Percentiles rank a stretch among this genome's conserved stretches.
These are phyloP conservation scores for Trichoderma virens DNA, from an alignment of 495 filamentous ascomycete species.

Conservation along the genomic window DNA sequence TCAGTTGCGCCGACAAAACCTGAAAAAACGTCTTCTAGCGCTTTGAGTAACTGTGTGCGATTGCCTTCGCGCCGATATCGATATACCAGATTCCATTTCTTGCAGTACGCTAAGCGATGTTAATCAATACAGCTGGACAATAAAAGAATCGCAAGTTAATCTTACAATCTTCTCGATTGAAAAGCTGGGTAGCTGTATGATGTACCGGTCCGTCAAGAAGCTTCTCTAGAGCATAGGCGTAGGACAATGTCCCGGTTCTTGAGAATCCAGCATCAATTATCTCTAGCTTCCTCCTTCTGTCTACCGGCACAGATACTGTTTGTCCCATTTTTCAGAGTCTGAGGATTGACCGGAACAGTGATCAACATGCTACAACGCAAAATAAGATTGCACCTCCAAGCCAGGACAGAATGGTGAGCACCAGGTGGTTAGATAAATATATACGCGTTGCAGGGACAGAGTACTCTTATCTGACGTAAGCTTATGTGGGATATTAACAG, in stretches of 20 bases:
- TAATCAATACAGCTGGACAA: not conserved
- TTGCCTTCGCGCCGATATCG: slow-evolving; percentile 17
- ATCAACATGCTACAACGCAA: no score
- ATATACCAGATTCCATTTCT: slow-evolving; percentile 3
- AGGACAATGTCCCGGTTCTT: slow-evolving; percentile 43
- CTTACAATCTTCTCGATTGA: slow-evolving; percentile 23
- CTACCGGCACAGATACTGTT: slow-evolving; percentile 24
- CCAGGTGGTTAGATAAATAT: no score
- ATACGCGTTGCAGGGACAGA: no score
- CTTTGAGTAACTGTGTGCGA: slow-evolving; percentile 16
- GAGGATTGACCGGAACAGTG: no score
- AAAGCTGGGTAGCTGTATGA: slow-evolving; percentile 28
- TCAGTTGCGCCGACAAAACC: slow-evolving; percentile 31
- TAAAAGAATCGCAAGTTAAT: not conserved
- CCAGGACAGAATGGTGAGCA: no score
- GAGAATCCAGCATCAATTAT: slow-evolving; percentile 45
- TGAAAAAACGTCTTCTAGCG: slow-evolving; percentile 19
- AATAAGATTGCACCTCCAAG: no score
- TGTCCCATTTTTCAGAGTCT: slow-evolving; percentile 19
- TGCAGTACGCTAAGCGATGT: not conserved
- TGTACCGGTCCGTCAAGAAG: slow-evolving; percentile 35
- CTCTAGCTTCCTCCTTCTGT: slow-evolving; percentile 25
- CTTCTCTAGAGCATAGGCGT: slow-evolving; percentile 35
- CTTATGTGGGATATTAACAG: no score
- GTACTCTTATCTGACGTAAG: no score